A percentile compares a stretch with the other conserved stretches of the same genome.
phyloP scores from a whole-genome alignment of 192 early-diverging fungal species.

The Chytriomyces sp. region DNA sequence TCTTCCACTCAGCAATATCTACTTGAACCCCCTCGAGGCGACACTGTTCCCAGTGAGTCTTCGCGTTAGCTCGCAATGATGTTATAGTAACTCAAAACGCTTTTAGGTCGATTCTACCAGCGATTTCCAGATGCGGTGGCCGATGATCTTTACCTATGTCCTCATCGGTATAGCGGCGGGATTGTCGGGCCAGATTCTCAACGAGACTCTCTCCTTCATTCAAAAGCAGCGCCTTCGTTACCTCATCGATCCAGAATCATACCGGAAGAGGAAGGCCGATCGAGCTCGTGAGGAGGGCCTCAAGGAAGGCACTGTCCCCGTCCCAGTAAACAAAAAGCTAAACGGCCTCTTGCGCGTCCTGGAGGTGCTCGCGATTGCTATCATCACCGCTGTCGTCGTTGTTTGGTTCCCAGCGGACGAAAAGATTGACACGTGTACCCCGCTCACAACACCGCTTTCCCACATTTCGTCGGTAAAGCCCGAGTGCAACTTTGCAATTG shows the following conservation, averaged over 20 bases:
- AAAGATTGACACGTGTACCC: conserved; percentile 27
- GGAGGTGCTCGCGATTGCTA: conserved; percentile 34
- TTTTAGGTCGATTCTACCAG: conserved; percentile 24
- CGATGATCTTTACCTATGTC: conserved; percentile 32
- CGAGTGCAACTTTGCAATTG: conserved; percentile 8
- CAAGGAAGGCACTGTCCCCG: neutral
- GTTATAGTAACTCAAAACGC: neutral
- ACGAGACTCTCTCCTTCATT: conserved; percentile 25
- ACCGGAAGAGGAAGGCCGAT: neutral
- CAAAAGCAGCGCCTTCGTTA: conserved; percentile 37
- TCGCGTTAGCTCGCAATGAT: neutral
- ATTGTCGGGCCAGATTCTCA: conserved; percentile 36
- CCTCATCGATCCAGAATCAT: conserved; percentile 21
- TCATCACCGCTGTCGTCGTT: conserved; percentile 37
- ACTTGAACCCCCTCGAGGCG: neutral
- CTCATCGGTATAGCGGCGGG: conserved; percentile 30
- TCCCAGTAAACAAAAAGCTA: neutral
- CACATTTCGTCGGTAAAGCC: neutral
- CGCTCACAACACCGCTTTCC: neutral
- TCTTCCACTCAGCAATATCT: neutral
- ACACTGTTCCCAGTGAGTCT: conserved; percentile 31
- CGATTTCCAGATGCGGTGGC: neutral
- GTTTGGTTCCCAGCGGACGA: conserved; percentile 25
- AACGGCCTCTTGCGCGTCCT: conserved; percentile 17
- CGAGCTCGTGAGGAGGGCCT: neutral